phyloP scores from a whole-genome alignment of 306 rosid genomes.

The Glycyrrhiza uralensis region DNA sequence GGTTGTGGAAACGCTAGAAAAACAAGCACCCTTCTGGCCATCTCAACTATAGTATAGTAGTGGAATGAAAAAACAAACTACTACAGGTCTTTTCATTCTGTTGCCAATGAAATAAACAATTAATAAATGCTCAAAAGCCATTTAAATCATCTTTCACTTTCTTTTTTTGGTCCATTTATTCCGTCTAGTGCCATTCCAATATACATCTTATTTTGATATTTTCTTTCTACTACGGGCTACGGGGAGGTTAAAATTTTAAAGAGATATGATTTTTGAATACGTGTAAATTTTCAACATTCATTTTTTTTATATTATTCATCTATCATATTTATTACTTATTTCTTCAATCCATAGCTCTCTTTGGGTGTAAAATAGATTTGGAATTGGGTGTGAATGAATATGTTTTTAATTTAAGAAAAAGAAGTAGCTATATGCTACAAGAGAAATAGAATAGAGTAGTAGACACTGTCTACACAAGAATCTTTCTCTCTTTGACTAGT shows the following conservation, averaged over 20 bases:
- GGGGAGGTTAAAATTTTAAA: too few species aligned
- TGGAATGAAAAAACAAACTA: slow-evolving; percentile 4
- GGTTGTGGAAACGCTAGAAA: slow-evolving; percentile 32
- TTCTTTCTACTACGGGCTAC: not conserved
- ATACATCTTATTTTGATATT: not conserved
- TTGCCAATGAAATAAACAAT: slow-evolving; percentile 14
- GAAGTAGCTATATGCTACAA: not conserved
- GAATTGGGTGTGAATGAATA: too few species aligned
- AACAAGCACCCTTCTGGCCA: slow-evolving; percentile 14
- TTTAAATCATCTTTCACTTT: slow-evolving; percentile 10
- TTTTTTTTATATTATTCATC: too few species aligned
- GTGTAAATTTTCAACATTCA: too few species aligned
- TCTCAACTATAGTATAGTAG: slow-evolving; percentile 15
- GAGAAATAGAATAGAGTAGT: slow-evolving; percentile 2
- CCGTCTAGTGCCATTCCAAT: not conserved
- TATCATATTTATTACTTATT: too few species aligned
- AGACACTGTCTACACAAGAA: slow-evolving; percentile 2
- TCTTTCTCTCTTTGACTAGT: not conserved
- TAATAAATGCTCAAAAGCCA: not conserved
- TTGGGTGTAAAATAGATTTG: too few species aligned
- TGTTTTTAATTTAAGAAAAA: too few species aligned
- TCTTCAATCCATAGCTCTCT: too few species aligned
- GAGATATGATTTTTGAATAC: too few species aligned
- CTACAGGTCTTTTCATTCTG: slow-evolving; percentile 10
- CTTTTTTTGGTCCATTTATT: slow-evolving; percentile 15